phyloP scores from a whole-genome alignment of 2,329 filamentous ascomycete species.

The Alternaria brassicae region DNA sequence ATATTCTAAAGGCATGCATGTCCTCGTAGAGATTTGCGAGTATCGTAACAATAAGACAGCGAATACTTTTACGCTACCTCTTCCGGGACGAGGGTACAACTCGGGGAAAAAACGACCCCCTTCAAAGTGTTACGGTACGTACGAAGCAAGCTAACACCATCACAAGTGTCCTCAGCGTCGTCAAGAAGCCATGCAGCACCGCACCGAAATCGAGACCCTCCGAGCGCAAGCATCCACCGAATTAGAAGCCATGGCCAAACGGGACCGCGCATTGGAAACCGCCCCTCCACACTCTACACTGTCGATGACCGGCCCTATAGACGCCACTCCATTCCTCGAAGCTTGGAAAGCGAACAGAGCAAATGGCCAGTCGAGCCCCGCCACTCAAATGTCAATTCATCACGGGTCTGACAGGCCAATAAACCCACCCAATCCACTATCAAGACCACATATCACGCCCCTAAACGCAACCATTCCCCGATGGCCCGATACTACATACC shows the following conservation, averaged over 20 bases:
- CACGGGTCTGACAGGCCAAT: neutral
- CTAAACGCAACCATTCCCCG: neutral
- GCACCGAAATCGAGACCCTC: neutral
- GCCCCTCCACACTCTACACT: too few relatives aligned
- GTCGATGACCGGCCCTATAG: neutral
- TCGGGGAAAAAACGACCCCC: neutral
- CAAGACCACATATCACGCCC: neutral
- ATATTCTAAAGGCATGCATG: neutral
- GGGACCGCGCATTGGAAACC: neutral
- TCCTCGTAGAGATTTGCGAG: too few relatives aligned
- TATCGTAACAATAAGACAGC: too few relatives aligned
- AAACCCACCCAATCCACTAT: neutral
- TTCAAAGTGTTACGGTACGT: neutral
- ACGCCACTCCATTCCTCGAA: neutral
- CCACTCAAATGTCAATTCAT: neutral
- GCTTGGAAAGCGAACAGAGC: neutral
- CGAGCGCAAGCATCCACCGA: neutral
- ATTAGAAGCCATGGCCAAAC: neutral
- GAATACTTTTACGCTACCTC: neutral
- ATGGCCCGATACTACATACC: neutral
- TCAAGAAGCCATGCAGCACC: neutral
- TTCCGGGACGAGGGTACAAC: neutral
- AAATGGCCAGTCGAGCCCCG: neutral
- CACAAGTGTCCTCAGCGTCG: slow-evolving; percentile 1
- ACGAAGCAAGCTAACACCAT: neutral